These are phyloP conservation scores for Arabis hirsuta DNA, from an alignment of 345 rosid genomes.

Conservation along the genomic window DNA sequence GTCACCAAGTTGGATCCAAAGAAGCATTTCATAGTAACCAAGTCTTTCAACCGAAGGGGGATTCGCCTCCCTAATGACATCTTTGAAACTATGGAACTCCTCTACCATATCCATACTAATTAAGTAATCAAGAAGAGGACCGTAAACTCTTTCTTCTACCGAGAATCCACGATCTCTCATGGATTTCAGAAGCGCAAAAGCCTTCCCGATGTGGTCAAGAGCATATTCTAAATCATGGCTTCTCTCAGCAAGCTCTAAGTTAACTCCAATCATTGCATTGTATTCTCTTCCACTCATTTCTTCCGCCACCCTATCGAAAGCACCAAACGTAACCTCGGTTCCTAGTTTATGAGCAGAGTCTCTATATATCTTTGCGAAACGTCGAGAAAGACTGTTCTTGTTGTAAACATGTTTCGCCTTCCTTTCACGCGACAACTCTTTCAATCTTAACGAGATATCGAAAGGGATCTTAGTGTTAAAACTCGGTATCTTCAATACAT, in stretches of 20 bases:
- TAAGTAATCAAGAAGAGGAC: conserved; percentile 67
- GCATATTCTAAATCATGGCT: conserved; percentile 54
- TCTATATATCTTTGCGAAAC: conserved; percentile 46
- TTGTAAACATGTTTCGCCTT: conserved; percentile 60
- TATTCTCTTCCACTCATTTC: conserved; percentile 71
- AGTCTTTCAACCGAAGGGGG: conserved; percentile 50
- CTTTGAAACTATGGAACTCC: conserved; percentile 56
- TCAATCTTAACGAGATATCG: conserved; percentile 41
- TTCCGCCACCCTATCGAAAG: conserved; percentile 60
- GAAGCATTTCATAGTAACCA: conserved; percentile 89
- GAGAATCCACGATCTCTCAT: conserved; percentile 80
- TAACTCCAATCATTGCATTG: conserved; percentile 56
- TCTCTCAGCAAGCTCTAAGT: conserved; percentile 57
- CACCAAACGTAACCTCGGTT: conserved; percentile 47
- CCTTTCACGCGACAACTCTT: conserved; percentile 61
- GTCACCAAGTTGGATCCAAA: conserved; percentile 55
- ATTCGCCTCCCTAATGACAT: conserved; percentile 49
- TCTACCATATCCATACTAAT: conserved; percentile 68
- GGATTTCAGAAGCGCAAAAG: conserved; percentile 47
- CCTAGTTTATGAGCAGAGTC: conserved; percentile 60
- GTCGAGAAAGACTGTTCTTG: conserved; percentile 43
- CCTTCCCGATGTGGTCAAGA: conserved; percentile 50
- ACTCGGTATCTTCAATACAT: conserved; percentile 52
- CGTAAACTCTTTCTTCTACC: conserved; percentile 62
- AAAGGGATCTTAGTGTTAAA: conserved; percentile 28